Base-by-base conservation (phyloP, 1,139 yeast species). In the Geotrichum histeridarum region DNA sequence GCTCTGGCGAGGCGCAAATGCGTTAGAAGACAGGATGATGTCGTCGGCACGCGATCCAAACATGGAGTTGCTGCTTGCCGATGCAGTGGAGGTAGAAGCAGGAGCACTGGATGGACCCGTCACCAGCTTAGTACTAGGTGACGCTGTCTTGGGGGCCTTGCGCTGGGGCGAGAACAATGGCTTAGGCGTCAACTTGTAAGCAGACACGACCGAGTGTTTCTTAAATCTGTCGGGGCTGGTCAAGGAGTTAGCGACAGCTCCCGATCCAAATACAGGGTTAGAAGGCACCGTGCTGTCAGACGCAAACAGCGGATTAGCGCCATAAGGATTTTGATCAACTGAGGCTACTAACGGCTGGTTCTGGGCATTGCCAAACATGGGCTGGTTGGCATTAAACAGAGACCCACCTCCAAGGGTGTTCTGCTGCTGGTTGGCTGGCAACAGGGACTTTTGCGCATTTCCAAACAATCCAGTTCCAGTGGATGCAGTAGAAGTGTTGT, bases 1-100 rank as follows among this genome's bases (percentile, higher is more conserved):
- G 55, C 78, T 79, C 42, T 75, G 73, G 51, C 81, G 79, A 31
- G 90, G 90, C 3, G 85, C 78, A 67, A 86, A 86, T 6, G 86
- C 82, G 54, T 82, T 86, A n/a, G 88, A 80, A 1, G 85, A 75
- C 57, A 86, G 69, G 56, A 87, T 84, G 2, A 89, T 83, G 50
- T 79, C 77, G 67, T 86, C 93, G 4, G 86, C 78, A 37, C 72
- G 70, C n/a, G 72, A 58, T 52, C 68, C 72, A 58, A 72, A 69
- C 35, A 53, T 8, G 3, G 48, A 50, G 27, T 30, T 45, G 30
- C 37, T 47, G 27, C 38, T 14, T 4, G 46, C 30, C 22, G 43
- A n/a, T 5, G 54, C 30, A 14, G 42, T 32, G 9, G 45, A 35
- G 9, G 39, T 42, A 11, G 36, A 37, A 14, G 45, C 31, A 15